phyloP scores from a whole-genome alignment of 306 rosid species.

The Bauhinia variegata region DNA sequence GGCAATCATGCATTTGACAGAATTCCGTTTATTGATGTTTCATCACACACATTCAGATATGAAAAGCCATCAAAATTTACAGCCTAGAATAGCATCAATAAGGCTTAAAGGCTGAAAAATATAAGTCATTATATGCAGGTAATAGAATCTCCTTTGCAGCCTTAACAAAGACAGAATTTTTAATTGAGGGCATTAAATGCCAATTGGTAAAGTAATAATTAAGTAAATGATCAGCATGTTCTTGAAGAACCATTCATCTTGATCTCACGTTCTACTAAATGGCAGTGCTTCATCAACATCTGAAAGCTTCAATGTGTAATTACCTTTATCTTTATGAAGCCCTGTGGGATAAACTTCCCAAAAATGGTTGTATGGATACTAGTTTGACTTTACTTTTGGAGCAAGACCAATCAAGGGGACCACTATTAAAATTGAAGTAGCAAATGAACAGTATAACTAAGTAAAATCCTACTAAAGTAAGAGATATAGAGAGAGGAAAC shows the following conservation, averaged over 20 bases:
- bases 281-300: conserved; percentile 1
- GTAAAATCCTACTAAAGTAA: no score
- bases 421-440: not conserved
- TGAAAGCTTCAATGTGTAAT: conserved; percentile 3
- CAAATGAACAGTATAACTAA: no score
- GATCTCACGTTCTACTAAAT: not conserved
- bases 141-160: not conserved
- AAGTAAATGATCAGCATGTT: not conserved
- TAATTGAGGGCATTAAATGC: not conserved
- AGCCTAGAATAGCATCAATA: not conserved
- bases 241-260: conserved; percentile 15
- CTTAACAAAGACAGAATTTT: conserved; percentile 11
- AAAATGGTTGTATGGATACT: conserved; percentile 5
- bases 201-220: not conserved
- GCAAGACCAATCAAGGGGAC: conserved; percentile 6
- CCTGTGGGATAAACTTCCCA: not conserved
- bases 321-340: not conserved
- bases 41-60: not conserved
- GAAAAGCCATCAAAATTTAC: not conserved
- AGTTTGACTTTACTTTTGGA: conserved; percentile 6
- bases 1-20: not conserved
- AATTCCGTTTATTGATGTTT: no score
- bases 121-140: conserved; percentile 1
- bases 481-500: no score
- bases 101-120: conserved; percentile 12